These are phyloP conservation scores for Tilletiaria anomala DNA, from an alignment of 1,284 basidiomycete species.

Conservation along the genomic window DNA sequence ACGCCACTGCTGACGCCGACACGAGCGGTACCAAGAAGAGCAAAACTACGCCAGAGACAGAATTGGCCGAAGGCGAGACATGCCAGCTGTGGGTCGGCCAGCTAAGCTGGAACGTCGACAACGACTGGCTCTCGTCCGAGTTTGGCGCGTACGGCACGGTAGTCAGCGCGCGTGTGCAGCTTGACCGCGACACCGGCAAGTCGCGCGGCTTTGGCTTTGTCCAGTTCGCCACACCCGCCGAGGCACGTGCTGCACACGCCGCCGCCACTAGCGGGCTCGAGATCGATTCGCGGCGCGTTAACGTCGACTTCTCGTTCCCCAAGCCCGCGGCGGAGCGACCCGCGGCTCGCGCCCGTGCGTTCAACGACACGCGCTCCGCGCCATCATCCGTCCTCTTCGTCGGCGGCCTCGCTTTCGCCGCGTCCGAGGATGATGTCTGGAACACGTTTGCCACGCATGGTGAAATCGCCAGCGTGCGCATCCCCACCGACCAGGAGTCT, in stretches of 20 bases:
- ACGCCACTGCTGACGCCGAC: constrained; percentile 51
- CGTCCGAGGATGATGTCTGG: constrained; percentile 76
- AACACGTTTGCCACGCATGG: constrained; percentile 81
- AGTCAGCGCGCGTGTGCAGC: constrained; percentile 70
- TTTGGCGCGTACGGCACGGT: constrained; percentile 81
- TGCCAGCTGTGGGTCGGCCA: constrained; percentile 81
- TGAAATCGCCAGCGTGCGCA: constrained; percentile 69
- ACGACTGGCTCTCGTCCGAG: constrained; percentile 84
- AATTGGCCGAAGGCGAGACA: constrained; percentile 46
- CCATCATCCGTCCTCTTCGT: constrained; percentile 72
- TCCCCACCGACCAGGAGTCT: constrained; percentile 85
- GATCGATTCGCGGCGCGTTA: constrained; percentile 77
- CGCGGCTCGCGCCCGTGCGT: constrained; percentile 42
- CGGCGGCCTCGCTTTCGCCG: constrained; percentile 71
- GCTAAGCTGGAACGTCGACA: constrained; percentile 93
- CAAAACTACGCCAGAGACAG: constrained; percentile 46
- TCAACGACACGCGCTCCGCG: constrained; percentile 45
- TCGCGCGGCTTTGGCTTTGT: constrained; percentile 70
- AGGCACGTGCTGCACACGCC: constrained; percentile 46
- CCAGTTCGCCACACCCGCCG: constrained; percentile 52
- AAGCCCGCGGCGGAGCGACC: constrained; percentile 47
- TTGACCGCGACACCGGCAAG: constrained; percentile 60
- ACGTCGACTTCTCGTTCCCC: constrained; percentile 64
- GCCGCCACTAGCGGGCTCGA: constrained; percentile 42
- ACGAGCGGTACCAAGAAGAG: constrained; percentile 61